Evolutionary conservation across 768 basidiomycete genomes (phyloP).

Genomic region (Tulasnella sp.): DNA sequence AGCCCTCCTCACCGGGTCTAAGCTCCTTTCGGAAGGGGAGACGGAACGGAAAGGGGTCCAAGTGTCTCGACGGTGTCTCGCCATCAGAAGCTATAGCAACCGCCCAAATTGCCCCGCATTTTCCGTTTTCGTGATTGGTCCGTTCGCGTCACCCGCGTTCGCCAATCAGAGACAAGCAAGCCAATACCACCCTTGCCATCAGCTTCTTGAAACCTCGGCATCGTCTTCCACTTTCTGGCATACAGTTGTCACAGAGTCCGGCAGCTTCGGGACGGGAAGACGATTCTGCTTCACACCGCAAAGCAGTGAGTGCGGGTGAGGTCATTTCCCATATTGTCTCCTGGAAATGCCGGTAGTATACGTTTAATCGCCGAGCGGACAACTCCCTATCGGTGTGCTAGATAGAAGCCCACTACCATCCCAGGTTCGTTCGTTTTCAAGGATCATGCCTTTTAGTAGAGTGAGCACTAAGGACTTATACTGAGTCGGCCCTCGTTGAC

Average conservation of each 20-base stretch:
- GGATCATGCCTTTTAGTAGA: too few relatives aligned
- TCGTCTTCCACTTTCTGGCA: not conserved
- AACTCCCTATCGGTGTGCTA: too few relatives aligned
- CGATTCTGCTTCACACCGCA: too few relatives aligned
- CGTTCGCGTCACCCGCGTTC: not conserved
- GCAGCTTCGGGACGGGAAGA: not conserved
- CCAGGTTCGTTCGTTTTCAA: too few relatives aligned
- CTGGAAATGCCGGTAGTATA: too few relatives aligned
- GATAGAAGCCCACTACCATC: too few relatives aligned
- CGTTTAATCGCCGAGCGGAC: too few relatives aligned
- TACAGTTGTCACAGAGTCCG: not conserved
- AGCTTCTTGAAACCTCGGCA: not conserved
- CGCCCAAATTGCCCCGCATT: not conserved
- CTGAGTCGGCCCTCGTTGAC: too few relatives aligned
- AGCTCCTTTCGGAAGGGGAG: not conserved
- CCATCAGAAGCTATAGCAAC: not conserved
- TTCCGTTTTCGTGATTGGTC: not conserved
- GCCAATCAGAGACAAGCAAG: not conserved
- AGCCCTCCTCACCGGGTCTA: too few relatives aligned
- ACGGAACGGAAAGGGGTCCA: not conserved
- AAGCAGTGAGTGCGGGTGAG: too few relatives aligned
- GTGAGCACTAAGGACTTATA: too few relatives aligned
- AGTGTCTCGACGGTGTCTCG: not conserved
- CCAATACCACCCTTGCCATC: not conserved
- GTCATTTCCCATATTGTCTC: too few relatives aligned